These are phyloP conservation scores for Chlorophyllum brunneum DNA, from an alignment of 768 basidiomycete genomes.

Conservation along the genomic window DNA sequence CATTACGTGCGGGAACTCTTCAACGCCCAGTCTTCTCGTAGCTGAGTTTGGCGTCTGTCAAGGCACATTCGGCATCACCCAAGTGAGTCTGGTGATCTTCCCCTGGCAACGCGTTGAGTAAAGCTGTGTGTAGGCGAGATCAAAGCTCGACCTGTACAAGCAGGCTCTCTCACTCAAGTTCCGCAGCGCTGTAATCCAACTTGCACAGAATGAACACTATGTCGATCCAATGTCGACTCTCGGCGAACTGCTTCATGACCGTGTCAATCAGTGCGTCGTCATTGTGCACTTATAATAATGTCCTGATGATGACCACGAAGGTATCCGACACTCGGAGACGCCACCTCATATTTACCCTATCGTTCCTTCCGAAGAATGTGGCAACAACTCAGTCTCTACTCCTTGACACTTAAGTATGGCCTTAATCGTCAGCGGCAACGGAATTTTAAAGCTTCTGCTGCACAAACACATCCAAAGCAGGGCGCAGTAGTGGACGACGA, in stretches of 20 bases:
- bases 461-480: constrained; percentile 20
- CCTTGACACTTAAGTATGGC: constrained; percentile 32
- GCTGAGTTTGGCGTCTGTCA: constrained; percentile 74
- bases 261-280: constrained; percentile 44
- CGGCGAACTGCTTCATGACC: constrained; percentile 59
- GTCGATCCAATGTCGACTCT: constrained; percentile 59
- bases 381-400: constrained; percentile 15
- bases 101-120: constrained; percentile 2
- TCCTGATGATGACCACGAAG: constrained; percentile 18
- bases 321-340: constrained; percentile 26
- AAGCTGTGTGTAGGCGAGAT: constrained; percentile 56
- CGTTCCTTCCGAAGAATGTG: constrained; percentile 29
- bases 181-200: constrained; percentile 55
- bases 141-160: constrained; percentile 80
- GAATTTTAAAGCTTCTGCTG: constrained; percentile 18
- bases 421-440: constrained; percentile 28
- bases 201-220: constrained; percentile 75
- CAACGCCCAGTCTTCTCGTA: constrained; percentile 80
- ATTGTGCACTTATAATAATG: background rate
- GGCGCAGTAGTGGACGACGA: constrained; percentile 38
- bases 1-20: constrained; percentile 80
- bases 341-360: constrained; percentile 33
- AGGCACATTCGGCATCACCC: constrained; percentile 77
- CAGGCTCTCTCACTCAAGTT: constrained; percentile 73
- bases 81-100: constrained; percentile 41